These are phyloP conservation scores for Coemansia sp. DNA, from an alignment of 192 early-diverging fungal species.

Conservation along the genomic window DNA sequence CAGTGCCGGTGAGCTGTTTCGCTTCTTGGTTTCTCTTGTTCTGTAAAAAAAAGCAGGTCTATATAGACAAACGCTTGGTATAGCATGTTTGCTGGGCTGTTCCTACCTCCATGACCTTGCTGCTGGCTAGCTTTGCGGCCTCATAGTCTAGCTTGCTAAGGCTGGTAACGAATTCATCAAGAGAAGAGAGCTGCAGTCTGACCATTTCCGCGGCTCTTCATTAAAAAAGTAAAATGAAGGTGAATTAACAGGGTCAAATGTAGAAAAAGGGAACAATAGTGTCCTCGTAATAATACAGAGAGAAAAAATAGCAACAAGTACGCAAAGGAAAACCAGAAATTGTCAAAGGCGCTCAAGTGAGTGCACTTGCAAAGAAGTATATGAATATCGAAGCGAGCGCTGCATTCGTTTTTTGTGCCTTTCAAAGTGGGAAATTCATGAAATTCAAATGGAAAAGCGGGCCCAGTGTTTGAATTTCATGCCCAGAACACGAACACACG, in stretches of 20 bases:
- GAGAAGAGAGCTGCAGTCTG: constrained; percentile 44
- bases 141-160: constrained; percentile 53
- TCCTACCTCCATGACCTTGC: constrained; percentile 54
- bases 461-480: neutral
- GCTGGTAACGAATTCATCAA: constrained; percentile 45
- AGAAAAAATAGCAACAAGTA: neutral
- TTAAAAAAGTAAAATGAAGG: constrained; percentile 7
- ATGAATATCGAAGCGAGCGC: neutral
- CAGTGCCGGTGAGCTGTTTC: neutral
- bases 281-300: neutral
- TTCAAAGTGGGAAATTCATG: neutral
- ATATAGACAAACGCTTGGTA: neutral
- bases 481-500: neutral
- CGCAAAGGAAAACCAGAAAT: neutral
- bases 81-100: neutral
- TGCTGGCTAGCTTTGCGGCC: constrained; percentile 45
- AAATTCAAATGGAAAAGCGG: neutral
- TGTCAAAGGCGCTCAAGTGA: neutral
- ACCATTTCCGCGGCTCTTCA: constrained; percentile 27
- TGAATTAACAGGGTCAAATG: neutral
- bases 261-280: neutral
- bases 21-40: neutral
- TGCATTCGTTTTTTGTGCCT: neutral
- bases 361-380: neutral
- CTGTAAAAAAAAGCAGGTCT: neutral